These are phyloP conservation scores for Diaporthe sp. DNA, from an alignment of 2,329 filamentous ascomycete genomes.

Conservation along the genomic window DNA sequence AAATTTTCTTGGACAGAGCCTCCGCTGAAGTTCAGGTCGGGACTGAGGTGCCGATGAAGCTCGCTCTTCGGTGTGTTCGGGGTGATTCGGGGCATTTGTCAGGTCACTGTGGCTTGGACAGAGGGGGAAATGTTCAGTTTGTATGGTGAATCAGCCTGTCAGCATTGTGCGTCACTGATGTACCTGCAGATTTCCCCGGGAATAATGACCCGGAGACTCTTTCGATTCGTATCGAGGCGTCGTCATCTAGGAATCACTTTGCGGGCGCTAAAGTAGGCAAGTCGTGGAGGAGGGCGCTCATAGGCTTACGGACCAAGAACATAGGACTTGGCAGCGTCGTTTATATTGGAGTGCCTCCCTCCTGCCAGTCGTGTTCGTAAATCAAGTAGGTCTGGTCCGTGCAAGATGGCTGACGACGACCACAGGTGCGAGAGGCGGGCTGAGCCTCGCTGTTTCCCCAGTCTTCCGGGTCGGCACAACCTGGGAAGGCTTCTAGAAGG, in stretches of 20 bases:
- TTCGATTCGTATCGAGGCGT: constrained; percentile 18
- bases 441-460: constrained; percentile 28
- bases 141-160: not conserved
- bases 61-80: constrained; percentile 22
- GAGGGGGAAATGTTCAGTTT: not conserved
- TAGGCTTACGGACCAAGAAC: constrained; percentile 16
- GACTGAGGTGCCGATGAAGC: constrained; percentile 14
- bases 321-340: constrained; percentile 12
- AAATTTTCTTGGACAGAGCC: not conserved
- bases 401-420: constrained; percentile 31
- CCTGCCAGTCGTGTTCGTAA: not conserved
- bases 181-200: not conserved
- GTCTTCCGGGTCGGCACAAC: constrained; percentile 12
- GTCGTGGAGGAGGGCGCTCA: constrained; percentile 2
- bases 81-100: constrained; percentile 17
- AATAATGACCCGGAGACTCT: constrained; percentile 4
- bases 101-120: constrained; percentile 26
- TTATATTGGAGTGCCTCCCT: constrained; percentile 1
- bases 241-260: constrained; percentile 24
- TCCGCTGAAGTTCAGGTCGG: not conserved
- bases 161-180: not conserved
- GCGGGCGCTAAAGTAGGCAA: constrained; percentile 27
- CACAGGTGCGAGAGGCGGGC: not conserved
- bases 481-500: constrained; percentile 8
- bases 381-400: constrained; percentile 1